Base-by-base conservation (phyloP, 805 yeast species). In the Kodamaea restingae region DNA sequence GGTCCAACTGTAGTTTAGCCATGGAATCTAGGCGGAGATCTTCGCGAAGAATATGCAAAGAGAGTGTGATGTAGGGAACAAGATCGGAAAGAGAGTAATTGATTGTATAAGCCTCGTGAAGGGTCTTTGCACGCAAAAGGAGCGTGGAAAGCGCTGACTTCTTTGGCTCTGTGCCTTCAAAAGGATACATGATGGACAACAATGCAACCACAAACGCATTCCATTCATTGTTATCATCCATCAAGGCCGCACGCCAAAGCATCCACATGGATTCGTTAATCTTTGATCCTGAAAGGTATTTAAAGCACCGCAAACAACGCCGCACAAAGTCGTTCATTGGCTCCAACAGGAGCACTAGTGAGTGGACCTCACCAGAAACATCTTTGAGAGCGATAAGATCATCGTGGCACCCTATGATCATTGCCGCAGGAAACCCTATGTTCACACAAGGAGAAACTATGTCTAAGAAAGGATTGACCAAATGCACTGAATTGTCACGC, bases 41-140 rank as follows among this genome's bases (percentile, higher is more conserved):
- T 56, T 91, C 97, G 39, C 88, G 65, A 2, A 87, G 61, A 27
- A 88, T 52, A 61, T 90, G 97, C 34, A 91, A 60, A 0, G 88
- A 76, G 18, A 84, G 59, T 0, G 80, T 70, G 8, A 86, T 70
- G 42, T 76, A 79, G 0, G 91, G 84, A 0, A 80, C 62, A 49
- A 79, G 58, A 21, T 78, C 77, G n/a, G 67, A 60, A 22, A 80
- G 58, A 4, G 73, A 55, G 41, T 72, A 74, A 39, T 64, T 59
- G 26, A 58, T 45, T 15, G 49, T 43, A 28, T 58, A 55, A n/a
- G 48, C 42, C 11, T 49, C 46, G n/a, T 54, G 56, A 8, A 68
- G 44, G 4, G 15, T 11, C 40, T 52, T 48, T 7, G 73, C 72
- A 24, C 45, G 39, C 3, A 67, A 64, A 8, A 68, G 41, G 4